Evolutionary conservation across 1,139 yeast genomes (phyloP).

Genomic region (Casaregolazyma lundiana): DNA sequence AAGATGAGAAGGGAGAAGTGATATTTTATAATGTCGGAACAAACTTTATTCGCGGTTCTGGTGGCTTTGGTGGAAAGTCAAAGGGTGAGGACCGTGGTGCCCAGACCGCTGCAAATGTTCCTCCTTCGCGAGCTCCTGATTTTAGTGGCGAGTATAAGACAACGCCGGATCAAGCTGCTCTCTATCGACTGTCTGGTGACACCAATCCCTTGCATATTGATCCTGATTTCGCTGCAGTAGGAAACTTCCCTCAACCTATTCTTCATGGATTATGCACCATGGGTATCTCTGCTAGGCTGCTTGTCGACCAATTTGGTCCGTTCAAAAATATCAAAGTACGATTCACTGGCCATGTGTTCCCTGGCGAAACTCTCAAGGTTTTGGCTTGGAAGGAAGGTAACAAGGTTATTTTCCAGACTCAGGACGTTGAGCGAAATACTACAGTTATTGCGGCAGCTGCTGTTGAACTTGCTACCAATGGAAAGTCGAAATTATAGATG

Average conservation of each 20-base stretch:
- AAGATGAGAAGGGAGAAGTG: slow-evolving; percentile 63
- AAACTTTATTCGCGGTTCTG: slow-evolving; percentile 79
- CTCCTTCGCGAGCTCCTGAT: slow-evolving; percentile 67
- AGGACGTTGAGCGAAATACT: slow-evolving; percentile 72
- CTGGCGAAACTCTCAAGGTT: slow-evolving; percentile 88
- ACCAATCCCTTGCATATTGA: slow-evolving; percentile 94
- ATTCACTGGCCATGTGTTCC: slow-evolving; percentile 88
- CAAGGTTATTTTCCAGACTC: slow-evolving; percentile 74
- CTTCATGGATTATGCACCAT: slow-evolving; percentile 89
- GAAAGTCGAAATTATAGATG: slow-evolving; percentile 24
- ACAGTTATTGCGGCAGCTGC: slow-evolving; percentile 88
- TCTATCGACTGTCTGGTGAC: slow-evolving; percentile 91
- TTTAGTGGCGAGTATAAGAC: slow-evolving; percentile 58
- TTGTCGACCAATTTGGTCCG: slow-evolving; percentile 75
- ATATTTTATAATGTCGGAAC: slow-evolving; percentile 82
- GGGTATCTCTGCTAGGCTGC: slow-evolving; percentile 74
- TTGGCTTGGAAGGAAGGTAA: slow-evolving; percentile 79
- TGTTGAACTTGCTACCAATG: slow-evolving; percentile 47
- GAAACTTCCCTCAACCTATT: slow-evolving; percentile 81
- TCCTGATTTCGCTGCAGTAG: slow-evolving; percentile 84
- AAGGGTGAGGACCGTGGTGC: slow-evolving; percentile 56
- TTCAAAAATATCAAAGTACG: slow-evolving; percentile 86
- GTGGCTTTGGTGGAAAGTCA: slow-evolving; percentile 44
- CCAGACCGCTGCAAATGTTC: slow-evolving; percentile 59
- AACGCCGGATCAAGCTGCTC: slow-evolving; percentile 74